Base-by-base conservation (phyloP, 768 basidiomycete species). In the Arthromyces matolae region DNA sequence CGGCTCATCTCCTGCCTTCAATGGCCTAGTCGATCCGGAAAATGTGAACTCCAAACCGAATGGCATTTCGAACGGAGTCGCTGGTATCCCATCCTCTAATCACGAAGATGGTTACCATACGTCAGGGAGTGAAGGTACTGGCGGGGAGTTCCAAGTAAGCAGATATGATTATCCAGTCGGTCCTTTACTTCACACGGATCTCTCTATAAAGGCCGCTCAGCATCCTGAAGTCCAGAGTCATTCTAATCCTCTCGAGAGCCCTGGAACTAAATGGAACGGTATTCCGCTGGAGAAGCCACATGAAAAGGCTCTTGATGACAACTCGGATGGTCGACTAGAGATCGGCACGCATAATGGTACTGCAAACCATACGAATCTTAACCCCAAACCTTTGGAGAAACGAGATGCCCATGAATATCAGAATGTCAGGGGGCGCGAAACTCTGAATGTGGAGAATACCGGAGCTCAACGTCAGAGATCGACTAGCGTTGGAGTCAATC, bases 301-400 rank as follows among this genome's bases (percentile, higher is more conserved):
- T 31, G 58, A 61, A 29, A 37, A 39, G 32, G 52, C 51, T 7
- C 28, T 61, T n/a, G 60, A 61, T 36, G 47, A 41, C 10, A 35
- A 56, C 25, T 18, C 51, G 3, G 58, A 59, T 18, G 43, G 47
- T 9, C 56, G 51, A 24, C 50, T 54, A n/a, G 45, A 47, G 31
- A 4, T 56, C 13, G 22, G 34, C n/a, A 18, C n/a, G 3, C 18
- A 3, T 3, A 25, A 43, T 1, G 24, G 13, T 19, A 37, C n/a
- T n/a, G n/a, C n/a, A n/a, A n/a, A n/a, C n/a, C n/a, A n/a, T n/a
- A n/a, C n/a, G n/a, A n/a, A n/a, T n/a, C n/a, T n/a, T n/a, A n/a
- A n/a, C n/a, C n/a, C n/a, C n/a, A n/a, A n/a, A n/a, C n/a, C n/a
- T n/a, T n/a, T n/a, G n/a, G n/a, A n/a, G n/a, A n/a, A n/a, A n/a